phyloP scores from a whole-genome alignment of 495 filamentous ascomycete genomes.

The Tuber magnatum region DNA sequence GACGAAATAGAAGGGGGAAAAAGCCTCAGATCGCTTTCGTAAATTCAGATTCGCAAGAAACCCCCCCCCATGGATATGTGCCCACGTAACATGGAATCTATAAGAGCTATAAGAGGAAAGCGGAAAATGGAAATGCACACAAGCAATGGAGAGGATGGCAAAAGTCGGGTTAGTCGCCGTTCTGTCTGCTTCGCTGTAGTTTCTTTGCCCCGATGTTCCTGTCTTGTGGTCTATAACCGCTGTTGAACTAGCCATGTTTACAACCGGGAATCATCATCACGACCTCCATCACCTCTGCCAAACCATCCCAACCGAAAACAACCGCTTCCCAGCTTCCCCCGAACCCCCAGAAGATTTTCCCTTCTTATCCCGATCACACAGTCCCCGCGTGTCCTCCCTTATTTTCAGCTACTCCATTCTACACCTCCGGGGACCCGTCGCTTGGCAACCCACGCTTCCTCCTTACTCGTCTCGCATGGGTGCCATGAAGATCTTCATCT shows the following conservation, averaged over 20 bases:
- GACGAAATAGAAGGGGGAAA: neutral
- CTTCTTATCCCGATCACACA: neutral
- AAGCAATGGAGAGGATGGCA: neutral
- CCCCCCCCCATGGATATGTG: neutral
- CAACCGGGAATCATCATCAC: conserved; percentile 3
- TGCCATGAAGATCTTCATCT: conserved; percentile 40
- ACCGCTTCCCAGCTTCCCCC: neutral
- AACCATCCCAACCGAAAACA: conserved; percentile 1
- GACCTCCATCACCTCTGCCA: neutral
- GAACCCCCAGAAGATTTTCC: neutral
- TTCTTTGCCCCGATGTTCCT: neutral
- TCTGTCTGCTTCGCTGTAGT: neutral
- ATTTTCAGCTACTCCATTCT: neutral
- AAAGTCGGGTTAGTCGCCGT: neutral
- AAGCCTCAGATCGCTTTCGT: neutral
- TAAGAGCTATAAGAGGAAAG: neutral
- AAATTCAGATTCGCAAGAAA: neutral
- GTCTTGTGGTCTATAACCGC: neutral
- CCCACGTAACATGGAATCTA: neutral
- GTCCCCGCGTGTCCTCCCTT: neutral
- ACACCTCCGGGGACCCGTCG: neutral
- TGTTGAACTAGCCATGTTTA: neutral
- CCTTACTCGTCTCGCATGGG: neutral
- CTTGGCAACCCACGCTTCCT: neutral
- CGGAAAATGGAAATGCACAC: neutral